Percentiles rank a stretch among this genome's conserved stretches.
phyloP scores from a whole-genome alignment of 1,284 basidiomycete genomes.

The Ganoderma multipileum region DNA sequence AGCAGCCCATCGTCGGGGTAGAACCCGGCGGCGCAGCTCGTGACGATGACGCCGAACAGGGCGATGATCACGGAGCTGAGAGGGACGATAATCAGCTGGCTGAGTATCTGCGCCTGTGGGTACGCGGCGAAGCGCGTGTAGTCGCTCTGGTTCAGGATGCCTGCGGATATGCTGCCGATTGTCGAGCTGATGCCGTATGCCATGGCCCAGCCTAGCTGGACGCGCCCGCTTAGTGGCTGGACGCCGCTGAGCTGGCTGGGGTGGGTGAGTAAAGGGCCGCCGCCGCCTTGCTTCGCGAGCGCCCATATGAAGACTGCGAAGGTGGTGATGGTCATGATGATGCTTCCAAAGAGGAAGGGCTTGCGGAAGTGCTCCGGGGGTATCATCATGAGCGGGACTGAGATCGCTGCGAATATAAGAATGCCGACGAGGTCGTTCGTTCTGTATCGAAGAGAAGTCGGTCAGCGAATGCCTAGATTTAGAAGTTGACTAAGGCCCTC shows the following conservation, averaged over 20 bases:
- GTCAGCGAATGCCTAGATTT: not conserved
- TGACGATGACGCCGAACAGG: slow-evolving; percentile 31
- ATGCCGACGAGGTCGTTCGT: slow-evolving; percentile 28
- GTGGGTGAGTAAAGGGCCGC: slow-evolving; percentile 26
- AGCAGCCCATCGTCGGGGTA: slow-evolving; percentile 28
- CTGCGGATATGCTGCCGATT: slow-evolving; percentile 30
- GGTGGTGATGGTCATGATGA: slow-evolving; percentile 30
- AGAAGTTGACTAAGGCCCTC: not conserved
- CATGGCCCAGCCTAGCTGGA: slow-evolving; percentile 33
- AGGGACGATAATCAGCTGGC: slow-evolving; percentile 29
- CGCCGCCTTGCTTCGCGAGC: slow-evolving; percentile 29
- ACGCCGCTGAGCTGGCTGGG: slow-evolving; percentile 25
- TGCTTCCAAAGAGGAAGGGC: slow-evolving; percentile 30
- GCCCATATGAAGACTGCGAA: slow-evolving; percentile 33
- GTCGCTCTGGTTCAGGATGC: slow-evolving; percentile 35
- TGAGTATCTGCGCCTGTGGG: slow-evolving; percentile 29
- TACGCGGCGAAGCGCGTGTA: slow-evolving; percentile 34
- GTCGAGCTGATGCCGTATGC: slow-evolving; percentile 32
- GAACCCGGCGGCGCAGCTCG: slow-evolving; percentile 29
- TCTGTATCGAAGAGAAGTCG: slow-evolving; percentile 4
- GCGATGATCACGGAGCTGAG: slow-evolving; percentile 28
- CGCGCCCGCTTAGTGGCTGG: slow-evolving; percentile 15
- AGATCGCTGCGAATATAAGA: slow-evolving; percentile 26
- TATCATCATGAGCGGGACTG: slow-evolving; percentile 28
- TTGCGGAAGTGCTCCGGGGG: slow-evolving; percentile 30